phyloP scores from a whole-genome alignment of 2,329 filamentous ascomycete species.

The Aspergillus neotritici region DNA sequence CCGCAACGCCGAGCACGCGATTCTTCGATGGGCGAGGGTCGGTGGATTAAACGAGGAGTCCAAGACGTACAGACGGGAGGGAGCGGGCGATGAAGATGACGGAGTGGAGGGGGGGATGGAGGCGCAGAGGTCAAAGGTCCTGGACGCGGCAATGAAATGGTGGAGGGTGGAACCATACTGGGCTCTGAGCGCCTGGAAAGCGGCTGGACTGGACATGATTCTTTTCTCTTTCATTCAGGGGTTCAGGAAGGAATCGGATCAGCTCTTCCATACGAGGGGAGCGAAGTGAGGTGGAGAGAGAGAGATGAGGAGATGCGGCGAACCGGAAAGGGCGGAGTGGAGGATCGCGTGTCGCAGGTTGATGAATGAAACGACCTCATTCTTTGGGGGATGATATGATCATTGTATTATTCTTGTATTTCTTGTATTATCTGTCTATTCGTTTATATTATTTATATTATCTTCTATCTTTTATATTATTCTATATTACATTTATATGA shows the following conservation, averaged over 20 bases:
- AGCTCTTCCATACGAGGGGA: too few relatives aligned
- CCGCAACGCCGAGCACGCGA: constrained; percentile 50
- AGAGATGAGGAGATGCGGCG: not conserved
- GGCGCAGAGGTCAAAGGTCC: constrained; percentile 30
- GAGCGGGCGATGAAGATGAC: constrained; percentile 10
- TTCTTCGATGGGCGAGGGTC: constrained; percentile 52
- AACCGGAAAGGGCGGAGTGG: too few relatives aligned
- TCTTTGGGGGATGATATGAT: too few relatives aligned
- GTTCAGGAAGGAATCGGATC: too few relatives aligned
- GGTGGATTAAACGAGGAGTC: constrained; percentile 65
- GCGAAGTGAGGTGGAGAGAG: not conserved
- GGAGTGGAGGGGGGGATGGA: constrained; percentile 18
- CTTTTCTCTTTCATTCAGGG: too few relatives aligned
- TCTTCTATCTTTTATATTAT: too few relatives aligned
- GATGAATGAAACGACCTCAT: too few relatives aligned
- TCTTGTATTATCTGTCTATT: too few relatives aligned
- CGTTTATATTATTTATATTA: too few relatives aligned
- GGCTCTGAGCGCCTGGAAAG: constrained; percentile 28
- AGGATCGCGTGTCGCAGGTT: too few relatives aligned
- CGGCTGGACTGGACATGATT: constrained; percentile 3
- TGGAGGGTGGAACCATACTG: constrained; percentile 39
- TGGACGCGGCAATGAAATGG: constrained; percentile 38
- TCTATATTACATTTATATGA: too few relatives aligned
- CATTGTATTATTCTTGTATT: too few relatives aligned
- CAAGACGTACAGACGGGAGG: constrained; percentile 52